These are phyloP conservation scores for Shiraia bambusicola DNA, from an alignment of 2,329 filamentous ascomycete genomes.

Conservation along the genomic window DNA sequence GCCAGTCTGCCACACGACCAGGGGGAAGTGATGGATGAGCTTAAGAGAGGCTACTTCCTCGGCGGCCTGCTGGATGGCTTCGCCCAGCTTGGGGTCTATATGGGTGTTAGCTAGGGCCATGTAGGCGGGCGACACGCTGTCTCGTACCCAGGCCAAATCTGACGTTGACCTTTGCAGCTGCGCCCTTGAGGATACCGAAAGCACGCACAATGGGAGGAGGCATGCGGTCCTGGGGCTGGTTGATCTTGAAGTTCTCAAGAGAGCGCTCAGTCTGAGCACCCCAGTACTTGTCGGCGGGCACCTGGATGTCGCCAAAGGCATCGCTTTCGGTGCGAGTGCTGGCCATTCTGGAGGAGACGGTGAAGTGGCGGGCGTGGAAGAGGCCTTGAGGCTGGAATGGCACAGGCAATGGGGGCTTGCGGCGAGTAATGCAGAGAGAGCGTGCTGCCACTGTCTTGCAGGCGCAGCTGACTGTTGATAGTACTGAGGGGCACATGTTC, in stretches of 20 bases:
- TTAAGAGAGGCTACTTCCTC: slow-evolving; percentile 91
- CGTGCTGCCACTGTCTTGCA: slow-evolving; percentile 25
- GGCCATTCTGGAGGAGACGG: slow-evolving; percentile 39
- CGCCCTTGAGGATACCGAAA: slow-evolving; percentile 96
- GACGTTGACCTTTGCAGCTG: slow-evolving; percentile 94
- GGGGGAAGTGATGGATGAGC: slow-evolving; percentile 94
- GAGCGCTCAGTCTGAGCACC: slow-evolving; percentile 96
- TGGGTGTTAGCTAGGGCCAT: slow-evolving; percentile 20
- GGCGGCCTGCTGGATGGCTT: slow-evolving; percentile 93
- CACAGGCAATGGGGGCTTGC: slow-evolving; percentile 15
- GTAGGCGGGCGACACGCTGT: slow-evolving; percentile 10
- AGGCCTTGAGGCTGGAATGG: slow-evolving; percentile 17
- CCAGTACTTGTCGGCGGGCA: slow-evolving; percentile 94
- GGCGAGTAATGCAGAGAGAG: slow-evolving; percentile 31
- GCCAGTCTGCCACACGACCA: slow-evolving; percentile 98
- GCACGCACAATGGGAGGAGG: slow-evolving; percentile 87
- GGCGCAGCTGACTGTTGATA: slow-evolving; percentile 22
- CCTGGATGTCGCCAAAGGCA: slow-evolving; percentile 96
- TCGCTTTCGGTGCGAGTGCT: slow-evolving; percentile 83
- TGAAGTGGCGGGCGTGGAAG: slow-evolving; percentile 35
- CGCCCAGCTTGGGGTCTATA: slow-evolving; percentile 79
- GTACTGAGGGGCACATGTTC: slow-evolving; percentile 32
- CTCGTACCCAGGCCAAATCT: slow-evolving; percentile 78
- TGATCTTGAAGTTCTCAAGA: slow-evolving; percentile 97
- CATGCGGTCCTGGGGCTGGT: slow-evolving; percentile 99